Conservation (phyloP, 192 early-diverging fungal genomes). For the Spinellus fusiger region DNA sequence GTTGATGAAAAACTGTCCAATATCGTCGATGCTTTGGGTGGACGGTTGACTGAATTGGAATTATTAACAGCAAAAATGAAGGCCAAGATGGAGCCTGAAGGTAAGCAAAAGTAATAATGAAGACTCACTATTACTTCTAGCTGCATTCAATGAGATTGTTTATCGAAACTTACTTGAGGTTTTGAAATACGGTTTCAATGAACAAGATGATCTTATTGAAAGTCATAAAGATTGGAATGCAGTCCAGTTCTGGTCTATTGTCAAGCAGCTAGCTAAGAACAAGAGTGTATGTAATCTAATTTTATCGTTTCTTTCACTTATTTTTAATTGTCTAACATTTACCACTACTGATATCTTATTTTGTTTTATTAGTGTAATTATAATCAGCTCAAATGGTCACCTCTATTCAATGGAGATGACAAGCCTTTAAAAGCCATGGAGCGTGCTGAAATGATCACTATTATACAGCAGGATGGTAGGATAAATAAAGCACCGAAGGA, state of each 20-base stretch:
- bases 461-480: slow-evolving; percentile 68
- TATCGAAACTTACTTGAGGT: slow-evolving; percentile 75
- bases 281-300: slow-evolving; percentile 38
- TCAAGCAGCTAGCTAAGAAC: slow-evolving; percentile 59
- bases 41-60: slow-evolving; percentile 86
- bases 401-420: slow-evolving; percentile 86
- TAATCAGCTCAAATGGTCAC: slow-evolving; percentile 73
- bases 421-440: slow-evolving; percentile 79
- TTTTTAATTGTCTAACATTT: not conserved
- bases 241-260: slow-evolving; percentile 88
- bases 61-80: slow-evolving; percentile 86
- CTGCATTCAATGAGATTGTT: slow-evolving; percentile 82
- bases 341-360: no score
- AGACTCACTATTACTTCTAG: slow-evolving; percentile 25
- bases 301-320: not conserved
- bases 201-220: slow-evolving; percentile 42
- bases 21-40: slow-evolving; percentile 73
- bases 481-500: not conserved
- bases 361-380: slow-evolving; percentile 66
- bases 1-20: slow-evolving; percentile 29
- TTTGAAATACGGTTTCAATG: slow-evolving; percentile 80
- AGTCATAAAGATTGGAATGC: slow-evolving; percentile 60
- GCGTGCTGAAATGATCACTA: slow-evolving; percentile 79
- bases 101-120: slow-evolving; percentile 30
- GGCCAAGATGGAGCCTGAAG: slow-evolving; percentile 52